Evolutionary conservation across 2,329 filamentous ascomycete species (phyloP).

Genomic region (Epichloe baconii): DNA sequence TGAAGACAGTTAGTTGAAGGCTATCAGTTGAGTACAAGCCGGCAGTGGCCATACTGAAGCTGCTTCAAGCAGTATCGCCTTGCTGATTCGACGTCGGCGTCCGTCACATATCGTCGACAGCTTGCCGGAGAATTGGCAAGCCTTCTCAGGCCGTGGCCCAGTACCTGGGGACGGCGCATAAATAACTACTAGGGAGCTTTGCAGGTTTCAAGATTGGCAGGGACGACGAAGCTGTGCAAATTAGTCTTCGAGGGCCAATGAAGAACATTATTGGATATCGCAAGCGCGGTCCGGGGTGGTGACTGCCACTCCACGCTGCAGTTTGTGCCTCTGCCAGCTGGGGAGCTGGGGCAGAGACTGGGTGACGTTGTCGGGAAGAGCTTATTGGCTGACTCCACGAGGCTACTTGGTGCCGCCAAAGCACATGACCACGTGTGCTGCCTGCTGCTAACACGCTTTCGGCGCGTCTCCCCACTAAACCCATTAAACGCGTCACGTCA

Average conservation of each 20-base stretch:
- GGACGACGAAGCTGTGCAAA: neutral
- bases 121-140: constrained; percentile 15
- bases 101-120: constrained; percentile 33
- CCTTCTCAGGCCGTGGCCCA: constrained; percentile 26
- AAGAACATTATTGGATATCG: constrained; percentile 8
- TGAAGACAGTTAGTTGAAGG: constrained; percentile 4
- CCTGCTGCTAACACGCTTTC: constrained; percentile 20
- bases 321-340: too few species aligned
- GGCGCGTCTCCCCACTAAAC: constrained; percentile 25
- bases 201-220: neutral
- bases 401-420: neutral
- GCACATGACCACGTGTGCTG: constrained; percentile 25
- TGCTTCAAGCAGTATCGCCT: constrained; percentile 41
- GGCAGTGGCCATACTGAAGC: constrained; percentile 28
- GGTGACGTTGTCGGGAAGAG: constrained; percentile 9
- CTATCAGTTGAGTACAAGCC: too few species aligned
- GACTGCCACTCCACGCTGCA: too few species aligned
- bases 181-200: neutral
- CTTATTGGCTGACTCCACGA: neutral
- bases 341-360: neutral
- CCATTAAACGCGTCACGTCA: neutral
- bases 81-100: constrained; percentile 38
- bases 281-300: neutral
- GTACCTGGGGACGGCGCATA: constrained; percentile 27
- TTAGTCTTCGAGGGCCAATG: constrained; percentile 5